Evolutionary conservation across 257 asterid genomes (phyloP), one percentile per base, ranked within the genome.

Genomic region (Solanum chiquidenum): DNA sequence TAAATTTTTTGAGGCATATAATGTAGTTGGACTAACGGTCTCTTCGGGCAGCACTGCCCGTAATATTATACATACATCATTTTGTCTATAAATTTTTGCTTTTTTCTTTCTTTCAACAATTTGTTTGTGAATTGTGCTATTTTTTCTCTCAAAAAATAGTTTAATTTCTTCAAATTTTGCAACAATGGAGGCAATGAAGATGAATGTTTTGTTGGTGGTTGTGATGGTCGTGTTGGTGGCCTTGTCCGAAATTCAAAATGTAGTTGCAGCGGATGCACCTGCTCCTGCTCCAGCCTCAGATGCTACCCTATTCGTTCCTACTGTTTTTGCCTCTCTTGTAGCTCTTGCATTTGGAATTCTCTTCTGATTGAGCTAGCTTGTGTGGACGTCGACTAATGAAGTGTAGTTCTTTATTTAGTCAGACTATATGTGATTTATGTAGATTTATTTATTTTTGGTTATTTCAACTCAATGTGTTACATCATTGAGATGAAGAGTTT

Each of bases 161-260:
- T 62, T 34, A 49, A 14, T 23, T 12, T 9, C 12, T 84, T 29
- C 1, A 9, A 89, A 27, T 16, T 31, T 9, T 33, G 23, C 5
- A 13, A 9, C 60, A 85, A 94, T 93, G 96, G 95, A 89, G 83
- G 94, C 94, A 44, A 86, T 90, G 94, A 91, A 90, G 91, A 91
- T 91, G 91, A 93, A 92, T 87, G 72, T 82, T 3, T 42, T 91
- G 33, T 12, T 92, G 68, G 88, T 89, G 6, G 83, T 91, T 55
- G 89, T 92, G 88, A 8, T 90, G 87, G 72, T 91, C 44, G 90
- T 92, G 88, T 8, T 90, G 88, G 60, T 92, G 66, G 90, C 91
- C 0, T 27, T 89, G 52, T 87, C 90, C 10, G 79, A 90, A 69
- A 91, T 90, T 35, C 92, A 90, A 46, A 89, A 87, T 27, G 93